Base-by-base conservation (phyloP, 2,329 filamentous ascomycete genomes). In the Trichoderma sp. region DNA sequence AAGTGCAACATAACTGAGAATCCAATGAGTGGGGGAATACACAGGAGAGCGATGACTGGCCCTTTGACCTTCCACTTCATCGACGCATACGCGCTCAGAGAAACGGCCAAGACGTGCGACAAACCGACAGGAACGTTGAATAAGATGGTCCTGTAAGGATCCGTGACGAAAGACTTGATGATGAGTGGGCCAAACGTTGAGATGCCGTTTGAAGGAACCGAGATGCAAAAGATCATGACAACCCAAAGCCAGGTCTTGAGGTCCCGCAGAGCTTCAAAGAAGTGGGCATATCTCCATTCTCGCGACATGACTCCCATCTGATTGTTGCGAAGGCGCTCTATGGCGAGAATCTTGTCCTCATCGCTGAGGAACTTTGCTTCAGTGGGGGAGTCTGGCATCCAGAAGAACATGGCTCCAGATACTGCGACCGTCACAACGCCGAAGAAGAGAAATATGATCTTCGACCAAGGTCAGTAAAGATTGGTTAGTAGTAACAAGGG, bases 221-320 rank as follows among this genome's bases (percentile, higher is more conserved):
- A 83, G 68, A 88, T 83, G 57, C 83, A 77, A 45, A 85, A 80
- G 68, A 84, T 79, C 74, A 85, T 77, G n/a, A 72, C 69, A 34
- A 86, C 81, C 83, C 84, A 86, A 30, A 84, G 75, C 83, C 83
- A 88, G 0, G 85, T 86, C 72, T 89, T 88, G n/a, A 79, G 68
- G 66, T 88, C 86, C 0, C 80, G 68, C 12, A 83, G 72, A 0
- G 85, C 79, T 69, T 89, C 87, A 54, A 77, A 74, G 4, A 85
- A 75, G 66, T 86, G 83, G 15, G 78, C 73, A 70, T 78, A 81
- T 24, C 81, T 78, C 82, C 82, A 86, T 66, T 83, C 78, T 4
- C 80, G 79, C 1, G 79, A 83, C 65, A 81, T 78, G 30, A 84
- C 77, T 1, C 83, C 83, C 77, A 82, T 84, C 66, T 85, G 82